phyloP scores from a whole-genome alignment of 176 grass and related monocot species.

The Oryza nivara region DNA sequence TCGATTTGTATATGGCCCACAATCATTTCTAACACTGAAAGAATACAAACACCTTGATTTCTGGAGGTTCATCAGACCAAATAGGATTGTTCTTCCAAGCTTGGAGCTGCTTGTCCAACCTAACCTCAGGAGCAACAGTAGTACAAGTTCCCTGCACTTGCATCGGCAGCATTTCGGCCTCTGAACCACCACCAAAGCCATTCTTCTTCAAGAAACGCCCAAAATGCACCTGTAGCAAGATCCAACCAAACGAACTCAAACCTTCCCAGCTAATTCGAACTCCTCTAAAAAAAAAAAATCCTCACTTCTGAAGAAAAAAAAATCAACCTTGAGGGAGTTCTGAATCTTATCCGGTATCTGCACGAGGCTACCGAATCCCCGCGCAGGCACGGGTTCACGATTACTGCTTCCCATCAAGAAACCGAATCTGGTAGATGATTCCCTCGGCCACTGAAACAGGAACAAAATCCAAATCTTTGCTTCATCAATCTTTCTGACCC shows the following conservation, averaged over 20 bases:
- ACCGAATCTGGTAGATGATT: neutral
- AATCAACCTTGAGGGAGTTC: conserved; percentile 56
- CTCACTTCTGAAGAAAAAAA: conserved; percentile 15
- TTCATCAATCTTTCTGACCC: neutral
- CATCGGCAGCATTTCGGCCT: conserved; percentile 22
- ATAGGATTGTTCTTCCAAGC: conserved; percentile 70
- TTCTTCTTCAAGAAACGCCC: conserved; percentile 49
- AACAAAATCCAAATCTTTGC: neutral
- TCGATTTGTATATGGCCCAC: no score
- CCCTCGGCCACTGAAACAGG: neutral
- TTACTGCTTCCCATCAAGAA: conserved; percentile 51
- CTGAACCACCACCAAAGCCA: conserved; percentile 4
- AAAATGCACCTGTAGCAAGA: conserved; percentile 55
- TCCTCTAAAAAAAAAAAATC: neutral
- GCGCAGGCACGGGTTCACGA: conserved; percentile 20
- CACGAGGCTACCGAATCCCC: conserved; percentile 48
- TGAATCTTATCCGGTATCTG: conserved; percentile 68
- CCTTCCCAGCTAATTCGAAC: neutral
- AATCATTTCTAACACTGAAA: neutral
- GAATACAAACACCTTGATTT: conserved; percentile 69
- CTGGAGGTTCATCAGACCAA: conserved; percentile 65
- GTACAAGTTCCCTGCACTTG: conserved; percentile 25
- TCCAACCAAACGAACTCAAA: conserved; percentile 27
- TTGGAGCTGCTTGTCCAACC: conserved; percentile 75
- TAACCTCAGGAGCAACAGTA: conserved; percentile 40